These are phyloP conservation scores for Diplodia mutila DNA, from an alignment of 2,329 filamentous ascomycete species.

Conservation along the genomic window DNA sequence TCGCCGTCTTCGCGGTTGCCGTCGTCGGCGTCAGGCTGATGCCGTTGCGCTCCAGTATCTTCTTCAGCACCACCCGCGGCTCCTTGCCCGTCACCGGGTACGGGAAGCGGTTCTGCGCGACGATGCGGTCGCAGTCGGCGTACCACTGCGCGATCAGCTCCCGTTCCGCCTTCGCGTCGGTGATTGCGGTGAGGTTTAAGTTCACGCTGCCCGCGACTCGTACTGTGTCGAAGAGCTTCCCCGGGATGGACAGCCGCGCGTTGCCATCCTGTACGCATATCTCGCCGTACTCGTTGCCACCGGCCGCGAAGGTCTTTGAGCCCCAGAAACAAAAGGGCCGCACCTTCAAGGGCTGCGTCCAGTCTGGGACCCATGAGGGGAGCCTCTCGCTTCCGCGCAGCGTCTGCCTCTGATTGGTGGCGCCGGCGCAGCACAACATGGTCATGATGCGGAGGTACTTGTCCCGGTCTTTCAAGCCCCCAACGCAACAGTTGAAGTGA, in stretches of 20 bases:
- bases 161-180: conserved; percentile 16
- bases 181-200: conserved; percentile 5
- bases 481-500: conserved; percentile 14
- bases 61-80: conserved; percentile 10
- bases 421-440: conserved; percentile 24
- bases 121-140: conserved; percentile 13
- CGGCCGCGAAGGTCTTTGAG: conserved; percentile 11
- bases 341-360: conserved; percentile 12
- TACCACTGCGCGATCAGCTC: conserved; percentile 16
- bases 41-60: conserved; percentile 15
- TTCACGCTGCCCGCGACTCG: conserved; percentile 7
- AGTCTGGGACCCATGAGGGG: conserved; percentile 23
- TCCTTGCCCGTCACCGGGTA: conserved; percentile 19
- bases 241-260: conserved; percentile 8
- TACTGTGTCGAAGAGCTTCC: conserved; percentile 20
- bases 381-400: neutral
- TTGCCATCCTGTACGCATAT: neutral
- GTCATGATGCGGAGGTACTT: conserved; percentile 22
- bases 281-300: conserved; percentile 18
- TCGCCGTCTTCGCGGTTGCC: neutral
- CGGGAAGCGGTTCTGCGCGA: conserved; percentile 1
- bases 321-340: conserved; percentile 23
- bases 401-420: conserved; percentile 14
- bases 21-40: neutral
- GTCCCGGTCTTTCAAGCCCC: conserved; percentile 14